Evolutionary conservation across 23 red algal species (phyloP).

Genomic region (Gracilaria domingensis): DNA sequence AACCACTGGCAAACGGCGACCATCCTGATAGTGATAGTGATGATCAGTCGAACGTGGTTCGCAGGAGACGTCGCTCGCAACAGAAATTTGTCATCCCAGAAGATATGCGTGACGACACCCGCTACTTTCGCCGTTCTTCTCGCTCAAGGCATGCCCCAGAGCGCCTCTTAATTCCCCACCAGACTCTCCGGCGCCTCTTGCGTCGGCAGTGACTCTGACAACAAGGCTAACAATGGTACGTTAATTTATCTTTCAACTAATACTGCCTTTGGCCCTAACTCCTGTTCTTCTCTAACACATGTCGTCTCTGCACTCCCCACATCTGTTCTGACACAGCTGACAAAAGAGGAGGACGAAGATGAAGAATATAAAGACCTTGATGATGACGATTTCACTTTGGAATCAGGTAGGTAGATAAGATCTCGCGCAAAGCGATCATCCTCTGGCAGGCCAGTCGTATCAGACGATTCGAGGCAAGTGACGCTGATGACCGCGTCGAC

Average conservation of each 20-base stretch:
- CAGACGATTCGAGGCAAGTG: conserved; percentile 26
- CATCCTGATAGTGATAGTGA: conserved; percentile 52
- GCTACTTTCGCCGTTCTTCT: conserved; percentile 72
- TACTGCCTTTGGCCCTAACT: background rate
- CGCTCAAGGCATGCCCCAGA: conserved; percentile 67
- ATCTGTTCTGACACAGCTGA: conserved; percentile 6
- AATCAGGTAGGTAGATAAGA: conserved; percentile 18
- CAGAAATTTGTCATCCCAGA: conserved; percentile 62
- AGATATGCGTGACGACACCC: conserved; percentile 63
- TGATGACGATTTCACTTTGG: conserved; percentile 67
- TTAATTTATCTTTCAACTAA: background rate
- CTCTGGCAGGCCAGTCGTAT: background rate
- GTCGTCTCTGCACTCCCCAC: background rate
- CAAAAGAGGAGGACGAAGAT: conserved; percentile 50
- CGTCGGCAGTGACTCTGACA: conserved; percentile 58
- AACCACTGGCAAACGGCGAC: conserved; percentile 28
- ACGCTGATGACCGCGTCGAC: background rate
- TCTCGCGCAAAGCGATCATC: conserved; percentile 16
- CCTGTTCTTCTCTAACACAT: background rate
- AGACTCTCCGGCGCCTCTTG: conserved; percentile 38
- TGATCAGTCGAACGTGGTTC: conserved; percentile 16
- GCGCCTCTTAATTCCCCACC: conserved; percentile 47
- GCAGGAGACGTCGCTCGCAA: conserved; percentile 35
- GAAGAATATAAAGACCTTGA: conserved; percentile 62
- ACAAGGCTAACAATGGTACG: conserved; percentile 68